Base-by-base conservation (phyloP, 139 green algal species). In the Chlorella sp. region DNA sequence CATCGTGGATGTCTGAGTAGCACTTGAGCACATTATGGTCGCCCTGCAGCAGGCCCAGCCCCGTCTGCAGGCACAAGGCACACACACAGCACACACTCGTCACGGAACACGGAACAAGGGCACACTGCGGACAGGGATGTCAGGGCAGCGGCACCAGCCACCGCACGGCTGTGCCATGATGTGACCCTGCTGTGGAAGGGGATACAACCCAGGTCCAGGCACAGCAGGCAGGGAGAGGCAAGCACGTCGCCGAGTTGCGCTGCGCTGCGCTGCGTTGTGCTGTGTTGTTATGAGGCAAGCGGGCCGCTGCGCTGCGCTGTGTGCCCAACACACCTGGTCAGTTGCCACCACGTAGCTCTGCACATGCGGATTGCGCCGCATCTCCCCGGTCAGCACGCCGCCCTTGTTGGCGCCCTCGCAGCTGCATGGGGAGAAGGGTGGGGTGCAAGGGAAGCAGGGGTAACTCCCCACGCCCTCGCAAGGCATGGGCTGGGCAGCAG, bases 11-110 rank as follows among this genome's bases (percentile, higher is more conserved):
- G 34, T 60, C 28, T 2, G 82, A 90, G 86, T 96, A 94, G 84
- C 95, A 96, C 24, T 91, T 82, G 60, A 96, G 94, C 66, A 95
- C 91, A 26, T 40, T 42, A 14, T 76, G 75, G 42, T 95, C 93
- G 9, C 86, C 64, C 16, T 92, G 85, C 42, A 96, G 86, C 76
- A 96, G 37, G 0, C 93, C 42, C 84, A 96, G 76, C 0, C 93
- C 94, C 21, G 91, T 84, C 92, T 95, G 90, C 42, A 28, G 68
- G 84, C 30, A 24, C 68, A 24, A 28, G 68, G 68, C 0, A 0
- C 18, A 37, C 37, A 40, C 18, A 57, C 71, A 3, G 28, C 2
- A 32, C 71, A 39, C 71, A 39, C 48, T 57, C 48, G 48, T 57
- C 9, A 57, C 9, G 5, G 48, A 57, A 57, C 48, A 57, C 48